A percentile compares a stretch with the other conserved stretches of the same genome.
phyloP scores from a whole-genome alignment of 2,329 filamentous ascomycete genomes.

The Atkinsonella hypoxylon region DNA sequence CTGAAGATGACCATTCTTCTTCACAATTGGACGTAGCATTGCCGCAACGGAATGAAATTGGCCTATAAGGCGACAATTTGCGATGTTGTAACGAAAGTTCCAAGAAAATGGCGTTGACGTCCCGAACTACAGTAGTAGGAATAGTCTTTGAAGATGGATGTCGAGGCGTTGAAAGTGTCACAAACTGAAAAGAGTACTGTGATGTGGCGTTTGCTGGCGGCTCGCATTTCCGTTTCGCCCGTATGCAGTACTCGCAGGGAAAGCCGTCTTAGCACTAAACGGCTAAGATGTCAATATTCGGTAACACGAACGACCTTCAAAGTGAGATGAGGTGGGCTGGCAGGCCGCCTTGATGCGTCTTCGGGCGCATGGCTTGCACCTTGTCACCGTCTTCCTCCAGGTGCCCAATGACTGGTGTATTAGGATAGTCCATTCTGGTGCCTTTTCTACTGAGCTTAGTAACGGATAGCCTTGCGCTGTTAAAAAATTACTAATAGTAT shows the following conservation, averaged over 20 bases:
- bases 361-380: slow-evolving; percentile 16
- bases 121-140: background rate
- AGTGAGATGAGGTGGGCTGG: background rate
- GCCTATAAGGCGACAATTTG: slow-evolving; percentile 11
- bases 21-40: slow-evolving; percentile 11
- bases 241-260: slow-evolving; percentile 17
- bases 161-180: background rate
- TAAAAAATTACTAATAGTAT: too few relatives aligned
- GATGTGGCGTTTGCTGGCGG: slow-evolving; percentile 3
- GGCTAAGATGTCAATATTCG: background rate
- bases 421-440: background rate
- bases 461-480: too few relatives aligned
- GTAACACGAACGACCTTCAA: background rate
- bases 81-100: slow-evolving; percentile 10
- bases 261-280: slow-evolving; percentile 14
- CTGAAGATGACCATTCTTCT: slow-evolving; percentile 8
- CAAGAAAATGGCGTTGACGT: slow-evolving; percentile 3
- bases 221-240: slow-evolving; percentile 13
- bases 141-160: background rate
- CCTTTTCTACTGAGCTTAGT: background rate
- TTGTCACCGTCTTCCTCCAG: slow-evolving; percentile 14
- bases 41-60: slow-evolving; percentile 3
- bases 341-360: slow-evolving; percentile 15
- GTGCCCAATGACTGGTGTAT: slow-evolving; percentile 13
- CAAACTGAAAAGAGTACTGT: background rate